These are phyloP conservation scores for Craspedostauros australis DNA, from an alignment of 108 stramenopile genomes.

Conservation along the genomic window DNA sequence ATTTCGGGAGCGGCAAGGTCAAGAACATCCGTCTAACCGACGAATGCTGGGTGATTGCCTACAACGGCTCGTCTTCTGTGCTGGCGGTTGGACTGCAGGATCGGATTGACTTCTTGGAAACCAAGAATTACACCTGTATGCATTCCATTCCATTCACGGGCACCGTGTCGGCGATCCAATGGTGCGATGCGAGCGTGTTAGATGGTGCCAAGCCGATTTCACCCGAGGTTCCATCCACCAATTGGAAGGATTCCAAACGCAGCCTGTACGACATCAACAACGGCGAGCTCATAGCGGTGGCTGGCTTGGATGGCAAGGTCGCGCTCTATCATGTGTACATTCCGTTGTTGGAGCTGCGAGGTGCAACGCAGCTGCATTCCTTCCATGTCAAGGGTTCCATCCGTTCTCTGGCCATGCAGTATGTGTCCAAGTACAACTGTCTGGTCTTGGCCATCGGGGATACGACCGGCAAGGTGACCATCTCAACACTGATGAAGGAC, in stretches of 20 bases:
- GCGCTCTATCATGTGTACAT: conserved; percentile 6
- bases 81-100: conserved; percentile 17
- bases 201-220: neutral
- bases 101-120: conserved; percentile 22
- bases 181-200: conserved; percentile 6
- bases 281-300: conserved; percentile 12
- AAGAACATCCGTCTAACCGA: neutral
- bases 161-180: conserved; percentile 21
- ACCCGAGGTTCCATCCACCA: no score
- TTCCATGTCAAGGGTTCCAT: conserved; percentile 6
- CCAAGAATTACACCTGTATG: neutral
- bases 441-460: conserved; percentile 17
- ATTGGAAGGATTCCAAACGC: neutral
- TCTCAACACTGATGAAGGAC: neutral
- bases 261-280: neutral
- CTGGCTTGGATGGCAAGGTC: conserved; percentile 15
- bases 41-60: conserved; percentile 20
- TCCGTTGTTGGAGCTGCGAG: conserved; percentile 6
- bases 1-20: conserved; percentile 14
- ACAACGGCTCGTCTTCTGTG: conserved; percentile 1
- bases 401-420: conserved; percentile 9
- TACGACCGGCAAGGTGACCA: conserved; percentile 7
- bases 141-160: conserved; percentile 1
- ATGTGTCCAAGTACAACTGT: no score
- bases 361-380: neutral